These are phyloP conservation scores for Neocatenulostroma microsporum DNA, from an alignment of 2,329 filamentous ascomycete genomes.

Conservation along the genomic window DNA sequence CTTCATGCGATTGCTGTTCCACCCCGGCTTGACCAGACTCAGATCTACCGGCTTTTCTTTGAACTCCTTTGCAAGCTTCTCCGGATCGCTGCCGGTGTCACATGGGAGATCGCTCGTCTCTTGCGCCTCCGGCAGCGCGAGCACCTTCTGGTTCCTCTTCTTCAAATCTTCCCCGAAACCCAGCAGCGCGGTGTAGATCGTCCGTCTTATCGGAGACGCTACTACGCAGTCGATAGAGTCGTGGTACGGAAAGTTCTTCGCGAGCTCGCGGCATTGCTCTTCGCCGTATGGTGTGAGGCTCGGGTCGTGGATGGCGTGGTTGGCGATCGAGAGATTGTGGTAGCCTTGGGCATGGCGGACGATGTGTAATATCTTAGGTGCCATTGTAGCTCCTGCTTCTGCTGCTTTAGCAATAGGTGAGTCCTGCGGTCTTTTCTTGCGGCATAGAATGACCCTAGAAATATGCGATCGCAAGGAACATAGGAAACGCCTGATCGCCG, in stretches of 20 bases:
- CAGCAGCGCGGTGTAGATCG: slow-evolving; percentile 67
- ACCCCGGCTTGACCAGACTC: slow-evolving; percentile 50
- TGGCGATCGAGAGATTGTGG: slow-evolving; percentile 67
- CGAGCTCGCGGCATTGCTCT: slow-evolving; percentile 62
- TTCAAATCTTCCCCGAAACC: slow-evolving; percentile 55
- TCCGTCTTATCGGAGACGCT: slow-evolving; percentile 72
- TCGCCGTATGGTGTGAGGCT: slow-evolving; percentile 67
- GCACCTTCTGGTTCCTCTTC: slow-evolving; percentile 43
- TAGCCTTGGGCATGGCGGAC: slow-evolving; percentile 65
- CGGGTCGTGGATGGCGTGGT: slow-evolving; percentile 69
- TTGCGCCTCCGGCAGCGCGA: slow-evolving; percentile 67
- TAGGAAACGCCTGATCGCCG: too few relatives aligned
- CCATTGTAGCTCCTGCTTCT: slow-evolving; percentile 20
- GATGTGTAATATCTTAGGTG: slow-evolving; percentile 52
- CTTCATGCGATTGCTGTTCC: slow-evolving; percentile 59
- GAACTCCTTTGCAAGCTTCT: slow-evolving; percentile 54
- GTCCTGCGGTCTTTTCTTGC: too few relatives aligned
- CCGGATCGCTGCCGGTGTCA: slow-evolving; percentile 60
- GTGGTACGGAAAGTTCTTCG: slow-evolving; percentile 57
- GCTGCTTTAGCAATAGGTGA: background rate
- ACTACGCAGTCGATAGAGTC: slow-evolving; percentile 60
- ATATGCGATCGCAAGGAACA: too few relatives aligned
- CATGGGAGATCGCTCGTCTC: slow-evolving; percentile 69
- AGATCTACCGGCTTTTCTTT: slow-evolving; percentile 56
- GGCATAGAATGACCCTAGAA: too few relatives aligned